Base-by-base conservation (phyloP, 805 yeast genomes). In the Scheffersomyces coipomensis region DNA sequence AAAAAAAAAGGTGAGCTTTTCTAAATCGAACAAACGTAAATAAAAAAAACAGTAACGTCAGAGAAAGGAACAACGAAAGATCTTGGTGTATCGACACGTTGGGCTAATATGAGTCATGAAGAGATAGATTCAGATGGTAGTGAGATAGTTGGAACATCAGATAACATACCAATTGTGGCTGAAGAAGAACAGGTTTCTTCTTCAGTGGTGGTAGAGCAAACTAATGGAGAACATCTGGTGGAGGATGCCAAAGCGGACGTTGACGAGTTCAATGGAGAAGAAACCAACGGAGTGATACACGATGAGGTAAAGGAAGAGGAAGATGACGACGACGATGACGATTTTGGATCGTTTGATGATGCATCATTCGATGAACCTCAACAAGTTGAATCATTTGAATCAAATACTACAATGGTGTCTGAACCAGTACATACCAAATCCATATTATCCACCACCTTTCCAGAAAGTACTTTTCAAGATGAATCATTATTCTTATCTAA, bases 271-370 rank as follows among this genome's bases (percentile, higher is more conserved):
- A 31, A 40, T 24, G 18, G 29, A 21, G 23, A 21, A 21, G 23
- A 21, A 21, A n/a, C n/a, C 19, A 36, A 37, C 5, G 50, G 45
- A n/a, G 43, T 37, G 9, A 37, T 42, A 31, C 48, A 48, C 25
- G 48, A 51, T 4, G 37, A 38, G 21, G 40, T 15, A 13, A 35
- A 26, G 11, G 39, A 40, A 10, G 56, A 43, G 10, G 56, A 43
- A 3, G 60, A 54, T 4, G 63, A 53, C 3, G 71, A 62, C 24
- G 65, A 45, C 3, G 68, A 62, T 26, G 62, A 59, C 37, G 67
- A 62, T 35, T 66, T 66, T 40, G 73, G 71, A 7, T 58, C 67
- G 2, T 66, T 66, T 43, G 71, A 63, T 40, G 62, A 63, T 35
- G 66, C 61, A 2, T 57, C 64, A 1, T 46, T 60, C 29, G 62